Base-by-base conservation (phyloP, 1,284 basidiomycete genomes). In the Ganoderma leucocontextum region DNA sequence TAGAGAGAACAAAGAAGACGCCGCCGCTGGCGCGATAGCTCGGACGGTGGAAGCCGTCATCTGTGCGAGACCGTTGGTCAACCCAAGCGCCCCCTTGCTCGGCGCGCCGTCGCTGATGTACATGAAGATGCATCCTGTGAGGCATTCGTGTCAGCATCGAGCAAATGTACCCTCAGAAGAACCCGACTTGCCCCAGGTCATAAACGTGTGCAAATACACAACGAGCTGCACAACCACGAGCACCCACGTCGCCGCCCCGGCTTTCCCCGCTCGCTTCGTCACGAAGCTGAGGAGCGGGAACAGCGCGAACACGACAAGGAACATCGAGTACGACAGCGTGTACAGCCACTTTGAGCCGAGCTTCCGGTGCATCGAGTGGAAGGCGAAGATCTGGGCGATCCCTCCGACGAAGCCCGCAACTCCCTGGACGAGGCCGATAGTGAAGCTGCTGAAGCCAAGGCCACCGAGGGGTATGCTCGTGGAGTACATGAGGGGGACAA, bases 21-120 rank as follows among this genome's bases (percentile, higher is more conserved):
- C 81, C 10, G 82, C 78, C 2, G 88, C 87, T 4, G 94, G 93
- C 4, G 93, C 93, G 70, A 95, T 84, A 29, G 91, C 86, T 47
- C 94, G 86, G 25, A 82, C 79, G 53, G 83, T 80, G 8, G 84
- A 78, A 12, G 76, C 76, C n/a, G 75, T 73, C 38, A 75, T 70
- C 61, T 79, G 78, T 17, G 75, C 77, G 22, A 79, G 57, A 6
- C 92, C 93, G 74, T 94, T 95, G 22, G 91, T 92, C 19, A 91
- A 87, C 19, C 94, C 94, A 15, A 95, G 82, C 8, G 87, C 87
- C 4, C 85, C 84, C 39, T 82, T 82, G 64, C 87, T 88, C 0
- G 90, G 89, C 0, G 89, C 82, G 17, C 88, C 82, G 7, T 83
- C 84, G n/a, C 84, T 80, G 64, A 91, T 86, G 73, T 86, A 90